Evolutionary conservation across 2,329 filamentous ascomycete species (phyloP), one percentile per base, ranked within the genome.

Genomic region (Diplodia corticola): DNA sequence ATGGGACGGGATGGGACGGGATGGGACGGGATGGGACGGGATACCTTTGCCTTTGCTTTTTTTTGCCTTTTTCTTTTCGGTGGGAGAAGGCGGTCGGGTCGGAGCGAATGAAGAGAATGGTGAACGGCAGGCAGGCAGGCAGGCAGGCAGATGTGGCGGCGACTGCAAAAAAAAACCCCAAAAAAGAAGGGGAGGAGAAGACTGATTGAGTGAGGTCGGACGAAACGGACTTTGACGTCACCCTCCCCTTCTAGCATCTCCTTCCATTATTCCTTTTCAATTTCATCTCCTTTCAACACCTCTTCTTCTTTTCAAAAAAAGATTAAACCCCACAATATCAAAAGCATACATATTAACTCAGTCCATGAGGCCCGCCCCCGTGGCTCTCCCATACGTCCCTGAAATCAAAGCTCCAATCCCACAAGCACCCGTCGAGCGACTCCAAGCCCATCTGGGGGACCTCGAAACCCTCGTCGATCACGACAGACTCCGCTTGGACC

Each of bases 331-430:
- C 6, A 7, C 1, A 30, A 30, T 7, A 6, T 9, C 6, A 44
- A 44, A 10, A 44, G n/a, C 17, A 44, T n/a, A 17, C 5, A 44
- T 44, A 10, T 53, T 22, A 66, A 24, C 53, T 66, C 9, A 66
- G 26, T 7, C 64, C 64, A 15, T 65, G 51, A 10, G 60, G 59
- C 7, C 63, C 51, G 3, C 44, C 54, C 4, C 63, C 63, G 13
- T 65, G 53, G 54, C 35, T 59, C 20, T 66, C 64, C 64, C 53
- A 66, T 15, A 66, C 51, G 13, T 60, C 64, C 33, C 46, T 50
- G 5, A 66, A 60, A 50, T 66, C 64, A 17, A 66, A 65, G n/a
- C 54, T 60, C 64, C 54, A 66, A 15, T 66, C 64, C 64, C 64
- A 66, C 1, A 60, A 35, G 9, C 46, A 44, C 10, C 51, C 54